Percentiles rank a stretch among this genome's conserved stretches.
Conservation (phyloP, 805 yeast species). For the Kazachstania kunashirensis region DNA sequence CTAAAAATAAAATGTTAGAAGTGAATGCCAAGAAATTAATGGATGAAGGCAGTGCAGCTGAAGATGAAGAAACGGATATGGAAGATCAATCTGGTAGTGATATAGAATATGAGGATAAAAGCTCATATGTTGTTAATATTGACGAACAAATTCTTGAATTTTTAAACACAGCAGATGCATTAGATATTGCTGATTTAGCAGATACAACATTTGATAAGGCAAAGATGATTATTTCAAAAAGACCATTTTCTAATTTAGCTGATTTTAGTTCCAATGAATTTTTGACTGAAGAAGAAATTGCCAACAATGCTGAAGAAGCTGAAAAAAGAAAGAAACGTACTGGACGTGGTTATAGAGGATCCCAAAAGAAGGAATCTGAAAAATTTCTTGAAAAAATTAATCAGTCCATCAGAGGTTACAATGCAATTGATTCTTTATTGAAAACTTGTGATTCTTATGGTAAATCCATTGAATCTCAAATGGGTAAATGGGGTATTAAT, state of each 20-base stretch:
- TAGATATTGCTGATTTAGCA: conserved; percentile 74
- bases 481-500: conserved; percentile 82
- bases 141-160: conserved; percentile 65
- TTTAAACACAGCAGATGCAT: conserved; percentile 63
- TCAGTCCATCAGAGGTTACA: conserved; percentile 72
- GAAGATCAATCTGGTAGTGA: conserved; percentile 29
- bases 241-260: conserved; percentile 61
- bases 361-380: conserved; percentile 57
- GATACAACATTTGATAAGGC: conserved; percentile 62
- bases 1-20: conserved; percentile 22
- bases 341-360: conserved; percentile 31
- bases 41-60: conserved; percentile 15
- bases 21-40: conserved; percentile 13
- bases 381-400: conserved; percentile 62
- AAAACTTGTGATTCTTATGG: conserved; percentile 76
- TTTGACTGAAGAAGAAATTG: conserved; percentile 27
- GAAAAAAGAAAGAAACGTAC: conserved; percentile 18
- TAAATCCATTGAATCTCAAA: conserved; percentile 54
- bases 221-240: conserved; percentile 44
- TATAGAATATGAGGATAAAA: conserved; percentile 24
- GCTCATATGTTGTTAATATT: conserved; percentile 31
- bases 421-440: conserved; percentile 89
- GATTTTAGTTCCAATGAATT: conserved; percentile 52
- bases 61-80: conserved; percentile 19
- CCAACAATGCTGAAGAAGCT: conserved; percentile 15